These are phyloP conservation scores for Paraconiothyrium brasiliense DNA, from an alignment of 2,329 filamentous ascomycete genomes.

Conservation along the genomic window DNA sequence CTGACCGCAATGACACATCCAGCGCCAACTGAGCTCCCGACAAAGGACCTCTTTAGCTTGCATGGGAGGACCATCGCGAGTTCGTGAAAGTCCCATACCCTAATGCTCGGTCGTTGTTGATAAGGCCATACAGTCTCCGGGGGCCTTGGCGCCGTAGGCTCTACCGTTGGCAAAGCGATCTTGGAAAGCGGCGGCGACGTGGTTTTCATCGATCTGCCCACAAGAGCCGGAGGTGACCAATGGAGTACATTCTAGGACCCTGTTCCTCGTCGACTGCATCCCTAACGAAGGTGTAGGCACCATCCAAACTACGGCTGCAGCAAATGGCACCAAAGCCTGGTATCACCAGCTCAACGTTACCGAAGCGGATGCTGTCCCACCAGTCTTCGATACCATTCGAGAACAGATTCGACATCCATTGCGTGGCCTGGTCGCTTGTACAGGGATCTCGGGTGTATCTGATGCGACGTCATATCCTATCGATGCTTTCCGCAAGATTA, in stretches of 20 bases:
- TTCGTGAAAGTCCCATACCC: constrained; percentile 9
- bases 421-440: constrained; percentile 38
- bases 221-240: constrained; percentile 10
- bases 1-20: constrained; percentile 25
- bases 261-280: not conserved
- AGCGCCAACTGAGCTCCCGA: constrained; percentile 27
- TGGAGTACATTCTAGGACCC: constrained; percentile 19
- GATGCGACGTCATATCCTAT: constrained; percentile 46
- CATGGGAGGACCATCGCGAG: constrained; percentile 35
- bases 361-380: constrained; percentile 28
- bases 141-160: constrained; percentile 38
- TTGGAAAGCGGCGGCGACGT: constrained; percentile 41
- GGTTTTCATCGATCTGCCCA: constrained; percentile 29
- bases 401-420: constrained; percentile 28
- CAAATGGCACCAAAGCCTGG: constrained; percentile 21
- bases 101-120: not conserved
- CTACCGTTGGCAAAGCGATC: constrained; percentile 31
- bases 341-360: constrained; percentile 36
- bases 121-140: constrained; percentile 33
- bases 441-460: constrained; percentile 41
- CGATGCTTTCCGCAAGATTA: constrained; percentile 45
- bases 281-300: constrained; percentile 8
- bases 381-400: constrained; percentile 23
- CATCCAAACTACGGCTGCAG: constrained; percentile 16
- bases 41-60: constrained; percentile 34